These are phyloP conservation scores for Xylaria sp. DNA, from an alignment of 2,329 filamentous ascomycete genomes.

Conservation along the genomic window DNA sequence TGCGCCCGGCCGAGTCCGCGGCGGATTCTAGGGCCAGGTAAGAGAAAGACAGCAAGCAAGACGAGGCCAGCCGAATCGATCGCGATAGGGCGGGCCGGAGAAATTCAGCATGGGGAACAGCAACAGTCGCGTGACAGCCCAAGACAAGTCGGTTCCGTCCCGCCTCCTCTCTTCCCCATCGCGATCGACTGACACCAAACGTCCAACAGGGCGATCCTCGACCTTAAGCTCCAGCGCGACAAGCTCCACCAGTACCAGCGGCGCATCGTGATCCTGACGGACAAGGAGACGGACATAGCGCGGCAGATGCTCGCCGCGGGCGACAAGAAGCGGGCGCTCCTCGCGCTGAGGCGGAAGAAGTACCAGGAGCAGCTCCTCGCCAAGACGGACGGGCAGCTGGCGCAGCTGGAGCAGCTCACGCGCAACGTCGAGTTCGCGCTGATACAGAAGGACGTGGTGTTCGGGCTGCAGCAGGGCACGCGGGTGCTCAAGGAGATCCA, in stretches of 20 bases:
- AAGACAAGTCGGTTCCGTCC: constrained; percentile 74
- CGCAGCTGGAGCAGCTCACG: constrained; percentile 87
- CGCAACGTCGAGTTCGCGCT: constrained; percentile 92
- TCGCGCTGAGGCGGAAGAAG: constrained; percentile 92
- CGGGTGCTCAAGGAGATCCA: constrained; percentile 89
- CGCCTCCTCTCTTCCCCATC: constrained; percentile 8
- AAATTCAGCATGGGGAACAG: constrained; percentile 57
- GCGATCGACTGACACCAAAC: background rate
- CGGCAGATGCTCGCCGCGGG: constrained; percentile 79
- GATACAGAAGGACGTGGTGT: constrained; percentile 95
- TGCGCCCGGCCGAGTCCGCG: constrained; percentile 37
- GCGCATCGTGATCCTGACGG: constrained; percentile 83
- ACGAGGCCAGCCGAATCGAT: background rate
- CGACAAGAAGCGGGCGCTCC: constrained; percentile 80
- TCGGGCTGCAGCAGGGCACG: constrained; percentile 90
- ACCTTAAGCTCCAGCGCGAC: constrained; percentile 97
- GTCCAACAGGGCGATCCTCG: constrained; percentile 80
- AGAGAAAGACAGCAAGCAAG: constrained; percentile 15
- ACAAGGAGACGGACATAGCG: constrained; percentile 85
- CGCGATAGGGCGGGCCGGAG: background rate
- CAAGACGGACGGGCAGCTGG: constrained; percentile 93
- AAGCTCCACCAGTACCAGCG: constrained; percentile 96
- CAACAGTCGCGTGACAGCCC: constrained; percentile 65
- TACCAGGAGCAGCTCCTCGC: constrained; percentile 89
- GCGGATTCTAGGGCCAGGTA: constrained; percentile 37